Evolutionary conservation across 441 rosid genomes (phyloP), one percentile per base, ranked within the genome.

Genomic region (Erysimum cheiri): DNA sequence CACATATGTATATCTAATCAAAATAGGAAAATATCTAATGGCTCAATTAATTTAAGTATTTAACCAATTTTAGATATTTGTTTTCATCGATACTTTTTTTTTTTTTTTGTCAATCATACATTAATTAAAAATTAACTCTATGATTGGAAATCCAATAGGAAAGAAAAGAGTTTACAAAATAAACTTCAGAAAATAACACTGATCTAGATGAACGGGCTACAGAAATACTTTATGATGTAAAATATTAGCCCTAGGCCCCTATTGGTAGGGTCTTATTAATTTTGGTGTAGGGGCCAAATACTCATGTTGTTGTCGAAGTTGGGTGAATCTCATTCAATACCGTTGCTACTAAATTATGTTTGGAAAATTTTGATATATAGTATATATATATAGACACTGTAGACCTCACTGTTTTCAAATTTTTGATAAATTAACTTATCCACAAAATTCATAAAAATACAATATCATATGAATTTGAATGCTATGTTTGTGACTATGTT

Each of bases 271-370:
- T 35, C 19, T 53, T 52, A 26, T 59, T 53, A 46, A 60, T 52
- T 53, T 60, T 9, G 17, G 2, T 59, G 63, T 53, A 46, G 68
- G 77, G 62, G 14, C 60, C 63, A 67, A 13, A 37, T 39, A 31
- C 71, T 72, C 55, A 48, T 31, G 77, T 41, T 56, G 17, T 58
- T 65, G 77, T 65, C 77, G 39, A 66, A 17, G 73, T 67, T 73
- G 63, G 73, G 68, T 67, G 63, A 73, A 67, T 35, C 72, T 60
- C 67, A 60, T 73, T 67, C 63, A 73, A 8, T 67, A 22, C 24
- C 17, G 19, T 26, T 37, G 46, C 47, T 40, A 35, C 15, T 40
- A 60, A 44, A 59, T 29, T 59, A 31, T 62, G 36, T 32, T 46
- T 62, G 54, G 40, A 43, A n/a, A 41, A 2, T 43, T 15, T 29